Percentiles rank a stretch among this genome's conserved stretches.
phyloP scores from a whole-genome alignment of 129 eudicot genomes.

The Daucus carota region DH1_v3.0 NC_030382.2:13242501-13243000 shows the following conservation, averaged over 20 bases:
- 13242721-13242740: not conserved
- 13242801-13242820: slow-evolving; percentile 60
- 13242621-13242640: slow-evolving; percentile 53
- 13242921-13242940: slow-evolving; percentile 20
- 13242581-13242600: slow-evolving; percentile 47
- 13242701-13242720: slow-evolving; percentile 22
- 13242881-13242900: slow-evolving; percentile 32
- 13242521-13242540: not conserved
- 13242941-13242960: slow-evolving; percentile 11
- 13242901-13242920: slow-evolving; percentile 43
- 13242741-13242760: not conserved
- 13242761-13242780: not conserved
- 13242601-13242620: slow-evolving; percentile 55
- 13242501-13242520: not conserved
- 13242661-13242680: slow-evolving; percentile 46
- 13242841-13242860: slow-evolving; percentile 51
- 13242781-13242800: slow-evolving; percentile 21
- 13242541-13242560: not conserved
- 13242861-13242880: slow-evolving; percentile 53
- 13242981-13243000: slow-evolving; percentile 7
- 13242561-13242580: slow-evolving; percentile 47
- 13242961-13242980: not conserved
- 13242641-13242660: slow-evolving; percentile 51
- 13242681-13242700: slow-evolving; percentile 56
- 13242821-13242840: slow-evolving; percentile 60